Percentiles rank a stretch among this genome's conserved stretches.
Conservation (phyloP, 2,329 filamentous ascomycete species). For the Aspergillus tanneri region DNA sequence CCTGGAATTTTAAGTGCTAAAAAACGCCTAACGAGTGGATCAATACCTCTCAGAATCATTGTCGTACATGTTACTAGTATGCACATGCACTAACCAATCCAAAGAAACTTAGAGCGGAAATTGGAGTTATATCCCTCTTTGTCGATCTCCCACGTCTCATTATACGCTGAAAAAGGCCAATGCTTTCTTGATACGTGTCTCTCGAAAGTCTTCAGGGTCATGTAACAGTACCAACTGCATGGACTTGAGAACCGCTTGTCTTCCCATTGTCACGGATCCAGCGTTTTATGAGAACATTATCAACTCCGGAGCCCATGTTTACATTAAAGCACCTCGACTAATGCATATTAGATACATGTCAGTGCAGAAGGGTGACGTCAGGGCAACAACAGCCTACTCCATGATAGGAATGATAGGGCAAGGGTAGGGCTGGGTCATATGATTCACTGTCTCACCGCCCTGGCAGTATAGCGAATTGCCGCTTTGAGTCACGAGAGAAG, state of each 20-base stretch:
- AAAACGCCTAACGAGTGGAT: constrained; percentile 58
- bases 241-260: constrained; percentile 30
- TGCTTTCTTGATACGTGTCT: constrained; percentile 45
- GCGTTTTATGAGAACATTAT: background rate
- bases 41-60: background rate
- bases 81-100: constrained; percentile 54
- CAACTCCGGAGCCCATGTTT: too few relatives aligned
- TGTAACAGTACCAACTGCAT: constrained; percentile 32
- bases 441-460: constrained; percentile 37
- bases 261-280: constrained; percentile 19
- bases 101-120: constrained; percentile 66
- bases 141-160: constrained; percentile 53
- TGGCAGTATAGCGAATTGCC: constrained; percentile 20
- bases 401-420: background rate
- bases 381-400: background rate
- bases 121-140: constrained; percentile 56
- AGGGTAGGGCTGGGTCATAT: constrained; percentile 1
- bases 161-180: constrained; percentile 56
- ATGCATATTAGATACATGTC: too few relatives aligned
- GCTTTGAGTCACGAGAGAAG: constrained; percentile 30
- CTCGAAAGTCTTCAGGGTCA: constrained; percentile 28
- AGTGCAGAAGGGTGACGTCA: background rate
- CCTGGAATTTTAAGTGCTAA: constrained; percentile 63
- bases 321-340: too few relatives aligned
- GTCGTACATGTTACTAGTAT: background rate